Base-by-base conservation (phyloP, 2,329 filamentous ascomycete species). In the Mycocentrospora acerina region DNA sequence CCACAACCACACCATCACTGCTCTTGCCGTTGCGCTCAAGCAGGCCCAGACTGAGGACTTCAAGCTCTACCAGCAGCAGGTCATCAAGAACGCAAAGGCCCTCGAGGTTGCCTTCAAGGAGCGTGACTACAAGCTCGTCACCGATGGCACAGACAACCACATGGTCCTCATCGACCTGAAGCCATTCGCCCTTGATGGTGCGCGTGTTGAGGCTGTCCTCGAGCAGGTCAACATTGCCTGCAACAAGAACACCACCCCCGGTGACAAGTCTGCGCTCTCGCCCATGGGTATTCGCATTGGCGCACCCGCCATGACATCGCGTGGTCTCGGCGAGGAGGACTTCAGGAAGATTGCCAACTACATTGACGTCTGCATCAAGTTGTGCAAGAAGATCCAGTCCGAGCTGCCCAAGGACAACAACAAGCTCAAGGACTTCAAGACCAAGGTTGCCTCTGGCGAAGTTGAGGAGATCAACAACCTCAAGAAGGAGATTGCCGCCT, bases 351-450 rank as follows among this genome's bases (percentile, higher is more conserved):
- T 98, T 49, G 90, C 85, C 52, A 70, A 75, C 55, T 97, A 95
- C 79, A 95, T 97, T 59, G 88, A 95, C 70, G 79, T 84, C 64
- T 80, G 83, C 70, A 87, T 97, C 79, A 88, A 88, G 76, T 80
- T 97, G 65, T 88, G 85, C 80, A 89, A 90, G 80, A 83, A 90
- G 65, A 78, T 95, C 59, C 93, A 97, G 78, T 77, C 68, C 43
- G 75, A 79, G 51, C 81, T 97, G 16, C 91, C 93, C 70, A 96
- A 96, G 83, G 87, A 93, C 72, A 89, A 88, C 64, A 98, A 97
- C 83, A 96, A 94, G 83, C 88, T 95, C 71, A 97, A 97, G 84
- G 93, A 98, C 79, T 97, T 98, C 86, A 94, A 91, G 80, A 83
- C 82, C 68, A 91, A 89, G 81, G 88, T 95, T 47, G 81, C 86